Conservation (phyloP, 495 filamentous ascomycete genomes). For the Neurospora tetraspora region DNA sequence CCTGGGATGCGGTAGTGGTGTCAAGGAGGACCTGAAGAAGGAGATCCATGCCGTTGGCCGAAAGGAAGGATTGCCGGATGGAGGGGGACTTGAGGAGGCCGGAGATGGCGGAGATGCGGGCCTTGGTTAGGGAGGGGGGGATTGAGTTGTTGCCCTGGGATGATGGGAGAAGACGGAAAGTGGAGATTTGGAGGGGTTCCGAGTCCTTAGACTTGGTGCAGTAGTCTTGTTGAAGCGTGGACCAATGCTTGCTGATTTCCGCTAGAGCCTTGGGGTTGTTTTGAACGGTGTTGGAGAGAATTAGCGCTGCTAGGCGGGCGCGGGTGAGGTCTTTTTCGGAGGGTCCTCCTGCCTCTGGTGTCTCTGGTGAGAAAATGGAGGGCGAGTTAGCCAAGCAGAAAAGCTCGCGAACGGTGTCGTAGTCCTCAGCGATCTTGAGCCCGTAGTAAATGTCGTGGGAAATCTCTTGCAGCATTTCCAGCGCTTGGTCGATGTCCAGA, state of each 20-base stretch:
- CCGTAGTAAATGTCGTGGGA: slow-evolving; percentile 62
- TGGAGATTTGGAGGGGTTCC: slow-evolving; percentile 4
- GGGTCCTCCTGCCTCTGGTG: background rate
- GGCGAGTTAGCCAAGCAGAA: slow-evolving; percentile 29
- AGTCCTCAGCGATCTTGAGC: slow-evolving; percentile 46
- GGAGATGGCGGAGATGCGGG: slow-evolving; percentile 29
- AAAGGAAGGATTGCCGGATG: slow-evolving; percentile 44
- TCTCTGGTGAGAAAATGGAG: slow-evolving; percentile 2
- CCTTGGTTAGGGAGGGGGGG: slow-evolving; percentile 20
- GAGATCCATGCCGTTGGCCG: slow-evolving; percentile 30
- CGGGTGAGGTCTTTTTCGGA: slow-evolving; percentile 11
- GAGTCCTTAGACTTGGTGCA: slow-evolving; percentile 10
- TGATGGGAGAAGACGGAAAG: slow-evolving; percentile 19
- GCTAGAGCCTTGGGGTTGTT: slow-evolving; percentile 54
- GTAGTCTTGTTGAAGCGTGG: slow-evolving; percentile 17
- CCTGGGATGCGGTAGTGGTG: background rate
- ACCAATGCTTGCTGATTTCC: slow-evolving; percentile 34
- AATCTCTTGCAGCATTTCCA: slow-evolving; percentile 46
- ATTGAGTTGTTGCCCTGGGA: slow-evolving; percentile 20
- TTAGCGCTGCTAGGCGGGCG: slow-evolving; percentile 39
- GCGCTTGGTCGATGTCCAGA: slow-evolving; percentile 25
- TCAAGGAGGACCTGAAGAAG: slow-evolving; percentile 37
- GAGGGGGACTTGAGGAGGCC: slow-evolving; percentile 32
- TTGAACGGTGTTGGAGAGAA: slow-evolving; percentile 44
- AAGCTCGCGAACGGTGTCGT: slow-evolving; percentile 32